A percentile compares a stretch with the other conserved stretches of the same genome.
phyloP scores from a whole-genome alignment of 805 yeast species.

The Scheffersomyces spartinae region DNA sequence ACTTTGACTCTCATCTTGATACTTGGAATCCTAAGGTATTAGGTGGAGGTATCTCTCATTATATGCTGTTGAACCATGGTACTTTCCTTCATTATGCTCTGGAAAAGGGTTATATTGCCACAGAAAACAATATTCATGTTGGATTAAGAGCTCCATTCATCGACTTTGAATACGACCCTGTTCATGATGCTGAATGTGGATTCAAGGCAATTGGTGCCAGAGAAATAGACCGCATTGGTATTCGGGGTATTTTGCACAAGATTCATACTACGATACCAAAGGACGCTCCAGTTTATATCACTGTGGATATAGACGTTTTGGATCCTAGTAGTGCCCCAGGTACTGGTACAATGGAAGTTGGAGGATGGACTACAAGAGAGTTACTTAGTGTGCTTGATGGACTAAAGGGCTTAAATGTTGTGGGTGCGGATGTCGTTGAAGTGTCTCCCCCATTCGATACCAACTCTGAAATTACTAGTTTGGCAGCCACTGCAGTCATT shows the following conservation, averaged over 20 bases:
- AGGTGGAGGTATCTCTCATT: constrained; percentile 52
- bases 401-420: constrained; percentile 45
- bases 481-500: constrained; percentile 55
- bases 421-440: constrained; percentile 73
- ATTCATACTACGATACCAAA: constrained; percentile 24
- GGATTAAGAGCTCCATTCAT: constrained; percentile 58
- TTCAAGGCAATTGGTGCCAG: constrained; percentile 34
- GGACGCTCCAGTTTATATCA: constrained; percentile 30
- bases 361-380: constrained; percentile 64
- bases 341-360: constrained; percentile 71
- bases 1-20: constrained; percentile 60
- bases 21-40: constrained; percentile 56
- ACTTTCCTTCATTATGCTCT: constrained; percentile 62
- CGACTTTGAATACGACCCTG: constrained; percentile 19
- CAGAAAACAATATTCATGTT: constrained; percentile 42
- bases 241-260: constrained; percentile 21
- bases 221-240: constrained; percentile 33
- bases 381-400: constrained; percentile 47
- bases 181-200: constrained; percentile 42
- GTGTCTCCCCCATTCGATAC: constrained; percentile 57
- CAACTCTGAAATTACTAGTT: constrained; percentile 47
- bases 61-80: constrained; percentile 54
- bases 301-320: constrained; percentile 49
- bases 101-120: constrained; percentile 47
- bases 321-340: constrained; percentile 72